phyloP scores from a whole-genome alignment of 176 grass and related monocot species.

The Avena sativa region DNA sequence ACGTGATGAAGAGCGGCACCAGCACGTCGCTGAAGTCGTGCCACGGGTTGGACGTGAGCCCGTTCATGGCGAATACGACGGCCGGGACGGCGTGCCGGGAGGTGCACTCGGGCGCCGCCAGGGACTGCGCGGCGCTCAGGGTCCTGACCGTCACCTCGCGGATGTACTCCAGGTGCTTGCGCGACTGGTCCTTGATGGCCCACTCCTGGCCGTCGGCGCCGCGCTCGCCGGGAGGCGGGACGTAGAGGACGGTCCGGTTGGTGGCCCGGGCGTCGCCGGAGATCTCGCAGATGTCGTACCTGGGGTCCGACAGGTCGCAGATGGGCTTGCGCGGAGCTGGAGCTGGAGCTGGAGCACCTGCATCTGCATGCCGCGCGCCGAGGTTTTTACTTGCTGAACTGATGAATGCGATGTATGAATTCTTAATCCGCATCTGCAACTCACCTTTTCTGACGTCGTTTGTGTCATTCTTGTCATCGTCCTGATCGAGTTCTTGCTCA shows the following conservation, averaged over 20 bases:
- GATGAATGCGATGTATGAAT: neutral
- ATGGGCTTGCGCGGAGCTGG: constrained; percentile 46
- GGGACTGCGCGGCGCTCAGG: constrained; percentile 38
- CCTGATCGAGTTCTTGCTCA: constrained; percentile 37
- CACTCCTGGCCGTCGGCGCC: constrained; percentile 48
- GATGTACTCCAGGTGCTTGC: constrained; percentile 58
- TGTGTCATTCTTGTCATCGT: neutral
- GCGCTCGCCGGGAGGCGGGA: constrained; percentile 15
- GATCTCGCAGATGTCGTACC: constrained; percentile 66
- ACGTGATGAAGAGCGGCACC: constrained; percentile 64
- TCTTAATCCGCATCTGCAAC: neutral
- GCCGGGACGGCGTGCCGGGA: constrained; percentile 48
- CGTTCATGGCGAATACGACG: constrained; percentile 70
- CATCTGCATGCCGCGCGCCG: constrained; percentile 1
- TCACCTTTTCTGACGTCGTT: neutral
- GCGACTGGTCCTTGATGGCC: constrained; percentile 69
- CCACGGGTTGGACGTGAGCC: constrained; percentile 73
- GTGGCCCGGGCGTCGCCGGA: constrained; percentile 58
- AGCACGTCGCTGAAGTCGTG: constrained; percentile 82
- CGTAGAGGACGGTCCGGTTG: constrained; percentile 55
- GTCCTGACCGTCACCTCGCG: constrained; percentile 55
- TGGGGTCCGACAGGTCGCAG: constrained; percentile 60
- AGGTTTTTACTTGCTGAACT: neutral
- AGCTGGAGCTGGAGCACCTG: neutral
- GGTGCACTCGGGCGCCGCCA: constrained; percentile 55